Percentiles rank a stretch among this genome's conserved stretches.
Evolutionary conservation across 306 rosid genomes (phyloP).

Genomic region (Sphenostylis stenocarpa): DNA sequence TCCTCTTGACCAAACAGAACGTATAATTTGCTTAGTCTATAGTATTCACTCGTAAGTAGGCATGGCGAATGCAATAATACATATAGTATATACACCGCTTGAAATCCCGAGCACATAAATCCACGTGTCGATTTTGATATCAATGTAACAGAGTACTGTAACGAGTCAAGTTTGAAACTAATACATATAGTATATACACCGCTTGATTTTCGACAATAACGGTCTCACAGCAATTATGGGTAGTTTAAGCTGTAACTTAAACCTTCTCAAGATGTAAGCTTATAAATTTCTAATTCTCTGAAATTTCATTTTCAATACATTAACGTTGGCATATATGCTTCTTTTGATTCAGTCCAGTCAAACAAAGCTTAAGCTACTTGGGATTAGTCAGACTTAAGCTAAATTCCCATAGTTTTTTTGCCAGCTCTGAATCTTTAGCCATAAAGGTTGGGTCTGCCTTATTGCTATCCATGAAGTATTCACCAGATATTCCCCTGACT

Average conservation of each 20-base stretch:
- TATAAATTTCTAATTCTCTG: not conserved
- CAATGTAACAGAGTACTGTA: not conserved
- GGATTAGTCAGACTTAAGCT: constrained; percentile 55
- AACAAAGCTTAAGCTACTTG: constrained; percentile 33
- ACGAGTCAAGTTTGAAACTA: not conserved
- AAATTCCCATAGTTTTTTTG: constrained; percentile 67
- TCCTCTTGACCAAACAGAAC: not conserved
- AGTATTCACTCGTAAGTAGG: not conserved
- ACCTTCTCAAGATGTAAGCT: not conserved
- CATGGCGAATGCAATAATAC: too few relatives aligned
- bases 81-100: too few relatives aligned
- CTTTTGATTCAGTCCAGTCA: not conserved
- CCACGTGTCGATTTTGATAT: not conserved
- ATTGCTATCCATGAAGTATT: constrained; percentile 64
- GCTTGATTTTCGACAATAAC: not conserved
- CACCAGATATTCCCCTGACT: constrained; percentile 59
- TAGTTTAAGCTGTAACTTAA: not conserved
- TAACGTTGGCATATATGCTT: not conserved
- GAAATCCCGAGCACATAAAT: not conserved
- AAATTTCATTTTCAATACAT: constrained; percentile 5
- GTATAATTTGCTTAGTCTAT: not conserved
- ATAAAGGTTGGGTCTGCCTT: constrained; percentile 50
- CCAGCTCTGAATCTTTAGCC: constrained; percentile 63
- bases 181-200: not conserved
- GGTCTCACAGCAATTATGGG: not conserved